These are phyloP conservation scores for Aristolochia californica DNA, from an alignment of 164 flowering plant genomes.

Conservation along the genomic window DNA sequence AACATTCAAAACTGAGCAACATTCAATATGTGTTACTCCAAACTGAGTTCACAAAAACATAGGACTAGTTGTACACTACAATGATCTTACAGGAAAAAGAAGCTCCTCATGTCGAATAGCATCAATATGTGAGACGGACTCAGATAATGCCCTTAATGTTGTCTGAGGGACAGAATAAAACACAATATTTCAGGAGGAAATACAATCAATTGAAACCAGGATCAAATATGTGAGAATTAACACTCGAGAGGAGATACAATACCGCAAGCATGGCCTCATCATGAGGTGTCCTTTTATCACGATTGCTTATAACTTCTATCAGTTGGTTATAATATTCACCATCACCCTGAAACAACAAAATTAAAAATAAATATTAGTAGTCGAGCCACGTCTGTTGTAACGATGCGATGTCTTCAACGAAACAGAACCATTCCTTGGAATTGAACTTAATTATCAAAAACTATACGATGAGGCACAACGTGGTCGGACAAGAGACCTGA, in stretches of 20 bases:
- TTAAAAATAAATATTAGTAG: no score
- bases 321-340: conserved; percentile 38
- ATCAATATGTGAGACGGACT: conserved; percentile 56
- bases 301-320: conserved; percentile 33
- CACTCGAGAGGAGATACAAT: neutral
- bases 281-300: conserved; percentile 25
- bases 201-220: neutral
- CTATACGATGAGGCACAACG: no score
- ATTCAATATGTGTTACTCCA: neutral
- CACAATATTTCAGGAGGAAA: neutral
- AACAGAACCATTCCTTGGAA: no score
- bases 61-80: neutral
- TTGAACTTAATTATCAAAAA: no score
- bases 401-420: no score
- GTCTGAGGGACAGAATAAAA: conserved; percentile 31
- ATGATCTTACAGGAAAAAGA: conserved; percentile 50
- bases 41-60: neutral
- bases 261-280: conserved; percentile 72
- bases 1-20: neutral
- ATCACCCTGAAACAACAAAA: conserved; percentile 39
- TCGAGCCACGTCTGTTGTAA: no score
- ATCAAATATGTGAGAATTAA: neutral
- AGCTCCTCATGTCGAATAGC: conserved; percentile 37
- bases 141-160: conserved; percentile 57
- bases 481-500: no score